A percentile compares a stretch with the other conserved stretches of the same genome.
phyloP scores from a whole-genome alignment of 2,329 filamentous ascomycete genomes.

The Verticillium tricorpus region DNA sequence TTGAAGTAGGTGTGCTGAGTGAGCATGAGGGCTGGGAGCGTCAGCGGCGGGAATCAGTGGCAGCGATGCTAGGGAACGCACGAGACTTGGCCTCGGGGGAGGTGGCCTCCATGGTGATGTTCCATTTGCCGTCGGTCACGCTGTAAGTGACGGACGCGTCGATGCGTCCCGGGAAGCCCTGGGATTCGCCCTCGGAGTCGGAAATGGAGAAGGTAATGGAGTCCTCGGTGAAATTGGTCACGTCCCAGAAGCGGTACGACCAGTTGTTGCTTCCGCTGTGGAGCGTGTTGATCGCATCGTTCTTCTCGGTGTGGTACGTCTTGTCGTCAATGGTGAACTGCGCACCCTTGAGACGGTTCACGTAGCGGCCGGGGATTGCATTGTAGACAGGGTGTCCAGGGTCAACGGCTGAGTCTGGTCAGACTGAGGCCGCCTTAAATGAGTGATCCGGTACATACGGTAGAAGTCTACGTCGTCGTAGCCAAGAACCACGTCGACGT shows the following conservation, averaged over 20 bases:
- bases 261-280: slow-evolving; percentile 58
- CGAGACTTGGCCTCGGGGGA: slow-evolving; percentile 43
- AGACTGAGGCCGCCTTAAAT: not conserved
- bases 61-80: slow-evolving; percentile 17
- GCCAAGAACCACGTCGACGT: slow-evolving; percentile 60
- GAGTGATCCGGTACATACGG: slow-evolving; percentile 22
- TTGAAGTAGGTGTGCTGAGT: slow-evolving; percentile 67
- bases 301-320: slow-evolving; percentile 48
- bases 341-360: slow-evolving; percentile 59
- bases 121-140: slow-evolving; percentile 50
- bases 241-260: slow-evolving; percentile 60
- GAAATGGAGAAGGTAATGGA: slow-evolving; percentile 64
- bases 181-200: slow-evolving; percentile 51
- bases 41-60: not conserved
- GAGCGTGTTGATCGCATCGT: slow-evolving; percentile 51
- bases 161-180: slow-evolving; percentile 59
- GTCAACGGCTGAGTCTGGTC: slow-evolving; percentile 28
- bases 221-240: slow-evolving; percentile 46
- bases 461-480: slow-evolving; percentile 59
- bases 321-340: slow-evolving; percentile 49
- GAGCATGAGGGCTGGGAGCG: slow-evolving; percentile 49
- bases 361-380: slow-evolving; percentile 58
- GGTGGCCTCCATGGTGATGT: slow-evolving; percentile 55
- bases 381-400: slow-evolving; percentile 56
- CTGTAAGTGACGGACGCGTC: slow-evolving; percentile 59